These are phyloP conservation scores for Collybia sordida DNA, from an alignment of 768 basidiomycete genomes.

Conservation along the genomic window DNA sequence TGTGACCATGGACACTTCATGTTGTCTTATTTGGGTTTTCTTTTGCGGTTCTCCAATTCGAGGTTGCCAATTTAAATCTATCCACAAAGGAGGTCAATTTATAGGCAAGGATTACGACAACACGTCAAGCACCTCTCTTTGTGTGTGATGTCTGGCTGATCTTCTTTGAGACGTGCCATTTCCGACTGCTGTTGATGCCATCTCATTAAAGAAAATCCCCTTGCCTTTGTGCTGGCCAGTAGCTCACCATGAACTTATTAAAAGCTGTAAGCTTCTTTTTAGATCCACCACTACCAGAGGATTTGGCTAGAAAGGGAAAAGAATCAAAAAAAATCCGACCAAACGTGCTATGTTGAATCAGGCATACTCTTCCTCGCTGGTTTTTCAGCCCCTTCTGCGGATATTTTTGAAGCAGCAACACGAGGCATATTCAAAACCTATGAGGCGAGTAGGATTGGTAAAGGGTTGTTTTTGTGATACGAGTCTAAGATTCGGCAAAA, in stretches of 20 bases:
- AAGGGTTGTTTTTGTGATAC: too few species aligned
- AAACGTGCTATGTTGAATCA: constrained; percentile 5
- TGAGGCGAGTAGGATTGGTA: neutral
- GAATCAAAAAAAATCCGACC: constrained; percentile 16
- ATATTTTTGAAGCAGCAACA: constrained; percentile 29
- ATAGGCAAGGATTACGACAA: neutral
- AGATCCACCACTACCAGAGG: constrained; percentile 44
- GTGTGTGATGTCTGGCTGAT: constrained; percentile 70
- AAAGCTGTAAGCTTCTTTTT: constrained; percentile 70
- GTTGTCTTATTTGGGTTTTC: constrained; percentile 57
- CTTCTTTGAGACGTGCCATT: constrained; percentile 76
- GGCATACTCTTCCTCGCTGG: constrained; percentile 57
- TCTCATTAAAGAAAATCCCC: constrained; percentile 1
- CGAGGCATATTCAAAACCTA: too few species aligned
- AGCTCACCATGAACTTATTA: constrained; percentile 68
- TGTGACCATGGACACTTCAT: constrained; percentile 12
- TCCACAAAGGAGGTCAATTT: constrained; percentile 6
- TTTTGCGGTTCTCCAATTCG: constrained; percentile 77
- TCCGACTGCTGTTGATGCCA: constrained; percentile 58
- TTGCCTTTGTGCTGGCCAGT: neutral
- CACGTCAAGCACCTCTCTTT: constrained; percentile 60
- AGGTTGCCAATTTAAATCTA: constrained; percentile 72
- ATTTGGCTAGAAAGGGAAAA: constrained; percentile 41
- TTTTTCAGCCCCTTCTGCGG: constrained; percentile 35
- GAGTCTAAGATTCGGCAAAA: neutral